phyloP scores from a whole-genome alignment of 257 asterid species.

The Cordia subcordata region DNA sequence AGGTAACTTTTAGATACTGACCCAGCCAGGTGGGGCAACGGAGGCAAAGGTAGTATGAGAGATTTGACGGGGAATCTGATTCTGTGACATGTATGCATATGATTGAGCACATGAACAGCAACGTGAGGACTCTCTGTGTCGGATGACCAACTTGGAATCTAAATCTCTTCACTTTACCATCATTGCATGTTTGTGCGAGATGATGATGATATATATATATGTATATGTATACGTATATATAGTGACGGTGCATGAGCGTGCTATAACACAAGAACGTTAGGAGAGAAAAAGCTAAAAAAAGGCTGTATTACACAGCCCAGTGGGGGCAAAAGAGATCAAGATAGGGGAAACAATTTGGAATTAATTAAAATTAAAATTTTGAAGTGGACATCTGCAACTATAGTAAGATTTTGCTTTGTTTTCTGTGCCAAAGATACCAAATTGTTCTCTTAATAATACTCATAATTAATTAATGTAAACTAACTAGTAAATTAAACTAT shows the following conservation, averaged over 20 bases:
- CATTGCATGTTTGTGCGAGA: not conserved
- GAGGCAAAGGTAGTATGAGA: not conserved
- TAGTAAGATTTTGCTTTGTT: slow-evolving; percentile 30
- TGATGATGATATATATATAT: no score
- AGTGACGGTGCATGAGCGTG: not conserved
- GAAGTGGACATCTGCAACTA: slow-evolving; percentile 8
- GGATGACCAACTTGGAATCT: slow-evolving; percentile 14
- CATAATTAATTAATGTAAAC: no score
- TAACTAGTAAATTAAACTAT: no score
- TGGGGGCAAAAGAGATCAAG: no score
- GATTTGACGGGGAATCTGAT: slow-evolving; percentile 19
- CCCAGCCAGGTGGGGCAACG: not conserved
- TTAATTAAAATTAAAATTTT: no score
- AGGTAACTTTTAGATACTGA: no score
- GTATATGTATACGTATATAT: no score
- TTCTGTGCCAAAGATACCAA: slow-evolving; percentile 31
- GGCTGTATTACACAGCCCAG: not conserved
- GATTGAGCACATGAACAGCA: slow-evolving; percentile 1
- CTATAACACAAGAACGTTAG: slow-evolving; percentile 1
- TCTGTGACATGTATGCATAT: slow-evolving; percentile 1
- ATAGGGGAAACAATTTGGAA: no score
- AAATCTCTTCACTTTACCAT: slow-evolving; percentile 2
- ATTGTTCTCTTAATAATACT: not conserved
- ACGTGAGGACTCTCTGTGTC: not conserved
- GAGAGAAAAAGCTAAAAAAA: slow-evolving; percentile 11